Evolutionary conservation across 2,329 filamentous ascomycete genomes (phyloP).

Genomic region (Alternaria gansuensis): DNA sequence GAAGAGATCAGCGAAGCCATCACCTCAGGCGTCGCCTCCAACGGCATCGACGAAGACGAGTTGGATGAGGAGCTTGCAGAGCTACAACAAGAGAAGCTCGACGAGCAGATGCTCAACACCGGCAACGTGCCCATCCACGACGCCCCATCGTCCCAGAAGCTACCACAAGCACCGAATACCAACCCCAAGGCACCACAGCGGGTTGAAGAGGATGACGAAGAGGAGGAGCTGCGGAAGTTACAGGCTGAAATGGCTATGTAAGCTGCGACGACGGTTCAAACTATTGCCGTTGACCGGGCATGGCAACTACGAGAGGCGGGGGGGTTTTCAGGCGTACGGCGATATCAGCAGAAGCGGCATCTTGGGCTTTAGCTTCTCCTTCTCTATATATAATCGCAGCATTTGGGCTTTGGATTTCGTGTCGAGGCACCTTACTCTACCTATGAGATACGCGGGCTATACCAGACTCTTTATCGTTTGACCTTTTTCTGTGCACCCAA

Average conservation of each 20-base stretch:
- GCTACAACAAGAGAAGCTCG: constrained; percentile 90
- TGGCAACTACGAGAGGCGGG: constrained; percentile 10
- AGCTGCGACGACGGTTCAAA: background rate
- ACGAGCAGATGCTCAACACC: constrained; percentile 92
- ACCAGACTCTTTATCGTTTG: constrained; percentile 16
- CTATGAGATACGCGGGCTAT: constrained; percentile 16
- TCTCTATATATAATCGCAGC: constrained; percentile 18
- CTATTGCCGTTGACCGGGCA: background rate
- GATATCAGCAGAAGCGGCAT: constrained; percentile 25
- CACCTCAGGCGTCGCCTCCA: constrained; percentile 70
- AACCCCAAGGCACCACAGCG: constrained; percentile 56
- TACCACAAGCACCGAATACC: constrained; percentile 77
- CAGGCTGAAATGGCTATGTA: constrained; percentile 98
- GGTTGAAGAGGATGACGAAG: constrained; percentile 87
- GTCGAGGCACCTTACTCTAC: constrained; percentile 11
- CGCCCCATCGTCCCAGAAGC: constrained; percentile 68
- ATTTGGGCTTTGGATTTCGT: constrained; percentile 20
- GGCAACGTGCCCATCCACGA: constrained; percentile 84
- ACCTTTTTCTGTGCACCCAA: background rate
- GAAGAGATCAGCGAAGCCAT: constrained; percentile 92
- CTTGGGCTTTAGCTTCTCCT: constrained; percentile 19
- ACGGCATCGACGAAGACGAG: constrained; percentile 84
- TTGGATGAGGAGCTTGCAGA: constrained; percentile 85
- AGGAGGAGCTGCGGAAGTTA: constrained; percentile 90
- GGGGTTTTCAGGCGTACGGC: constrained; percentile 32